Evolutionary conservation across 2,329 filamentous ascomycete genomes (phyloP).

Genomic region (Exophiala sp.): DNA sequence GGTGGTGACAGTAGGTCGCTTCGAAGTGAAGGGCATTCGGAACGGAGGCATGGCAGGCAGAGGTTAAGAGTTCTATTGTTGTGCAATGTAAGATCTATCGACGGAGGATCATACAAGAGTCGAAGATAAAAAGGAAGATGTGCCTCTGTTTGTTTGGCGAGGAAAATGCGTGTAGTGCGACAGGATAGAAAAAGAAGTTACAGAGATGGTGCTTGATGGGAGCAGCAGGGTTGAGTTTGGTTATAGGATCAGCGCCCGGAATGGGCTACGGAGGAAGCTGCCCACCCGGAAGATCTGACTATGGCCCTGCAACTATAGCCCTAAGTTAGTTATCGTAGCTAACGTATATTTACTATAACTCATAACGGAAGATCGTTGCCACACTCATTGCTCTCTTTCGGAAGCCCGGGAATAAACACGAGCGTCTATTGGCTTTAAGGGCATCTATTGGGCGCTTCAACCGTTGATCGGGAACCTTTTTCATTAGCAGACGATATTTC

Average conservation of each 20-base stretch:
- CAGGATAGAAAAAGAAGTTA: neutral
- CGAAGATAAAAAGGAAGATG: neutral
- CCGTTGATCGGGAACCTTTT: constrained; percentile 12
- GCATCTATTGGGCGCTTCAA: constrained; percentile 4
- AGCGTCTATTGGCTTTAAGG: too few relatives aligned
- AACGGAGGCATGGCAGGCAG: constrained; percentile 57
- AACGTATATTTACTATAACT: neutral
- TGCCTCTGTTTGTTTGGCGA: constrained; percentile 6
- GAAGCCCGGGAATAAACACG: neutral
- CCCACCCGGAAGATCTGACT: neutral
- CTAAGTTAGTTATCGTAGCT: neutral
- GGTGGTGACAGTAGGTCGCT: constrained; percentile 42
- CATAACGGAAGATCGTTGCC: neutral
- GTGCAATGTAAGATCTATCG: constrained; percentile 3
- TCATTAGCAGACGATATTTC: constrained; percentile 17
- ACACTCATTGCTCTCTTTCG: neutral
- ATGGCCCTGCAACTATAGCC: neutral
- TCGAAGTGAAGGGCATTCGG: constrained; percentile 62
- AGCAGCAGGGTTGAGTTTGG: neutral
- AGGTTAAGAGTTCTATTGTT: neutral
- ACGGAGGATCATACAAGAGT: constrained; percentile 3
- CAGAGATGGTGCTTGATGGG: neutral
- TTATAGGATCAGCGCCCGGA: neutral
- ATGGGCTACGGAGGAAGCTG: neutral
- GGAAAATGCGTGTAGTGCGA: constrained; percentile 7